Conservation (phyloP, 345 rosid species). For the Ricinus communis region DNA sequence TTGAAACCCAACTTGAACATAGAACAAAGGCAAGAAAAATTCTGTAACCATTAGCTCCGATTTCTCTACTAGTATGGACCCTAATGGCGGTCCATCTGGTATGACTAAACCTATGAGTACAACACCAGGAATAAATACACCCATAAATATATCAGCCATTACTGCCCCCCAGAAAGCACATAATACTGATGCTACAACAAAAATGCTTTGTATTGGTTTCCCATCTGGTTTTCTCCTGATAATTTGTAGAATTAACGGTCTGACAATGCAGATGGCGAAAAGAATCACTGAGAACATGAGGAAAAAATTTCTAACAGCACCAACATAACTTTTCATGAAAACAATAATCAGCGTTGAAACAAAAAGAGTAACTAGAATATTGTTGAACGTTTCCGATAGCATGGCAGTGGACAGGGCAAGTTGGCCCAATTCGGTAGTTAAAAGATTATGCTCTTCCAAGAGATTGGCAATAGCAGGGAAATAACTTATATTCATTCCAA, state of each 20-base stretch:
- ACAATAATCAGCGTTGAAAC: not conserved
- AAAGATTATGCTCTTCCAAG: constrained; percentile 29
- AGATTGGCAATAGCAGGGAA: constrained; percentile 22
- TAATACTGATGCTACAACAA: constrained; percentile 1
- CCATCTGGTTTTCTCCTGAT: constrained; percentile 22
- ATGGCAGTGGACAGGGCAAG: constrained; percentile 28
- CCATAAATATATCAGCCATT: constrained; percentile 15
- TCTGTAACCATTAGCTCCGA: constrained; percentile 25
- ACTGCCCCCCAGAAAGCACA: constrained; percentile 9
- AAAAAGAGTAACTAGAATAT: constrained; percentile 2
- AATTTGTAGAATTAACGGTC: constrained; percentile 15
- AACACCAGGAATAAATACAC: constrained; percentile 6
- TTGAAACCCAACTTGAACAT: constrained; percentile 8
- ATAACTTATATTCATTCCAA: not conserved
- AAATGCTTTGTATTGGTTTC: constrained; percentile 18
- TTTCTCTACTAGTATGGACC: constrained; percentile 28
- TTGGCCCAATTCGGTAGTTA: constrained; percentile 35
- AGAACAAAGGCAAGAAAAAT: constrained; percentile 30
- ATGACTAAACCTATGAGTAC: constrained; percentile 23
- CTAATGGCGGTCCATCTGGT: constrained; percentile 37
- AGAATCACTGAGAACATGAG: not conserved
- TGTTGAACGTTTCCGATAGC: too few species aligned
- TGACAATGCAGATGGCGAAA: not conserved
- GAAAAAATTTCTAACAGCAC: too few species aligned
- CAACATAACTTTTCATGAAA: not conserved